Conservation (phyloP, 2,329 filamentous ascomycete species). For the Proliferodiscus dingleyae region DNA sequence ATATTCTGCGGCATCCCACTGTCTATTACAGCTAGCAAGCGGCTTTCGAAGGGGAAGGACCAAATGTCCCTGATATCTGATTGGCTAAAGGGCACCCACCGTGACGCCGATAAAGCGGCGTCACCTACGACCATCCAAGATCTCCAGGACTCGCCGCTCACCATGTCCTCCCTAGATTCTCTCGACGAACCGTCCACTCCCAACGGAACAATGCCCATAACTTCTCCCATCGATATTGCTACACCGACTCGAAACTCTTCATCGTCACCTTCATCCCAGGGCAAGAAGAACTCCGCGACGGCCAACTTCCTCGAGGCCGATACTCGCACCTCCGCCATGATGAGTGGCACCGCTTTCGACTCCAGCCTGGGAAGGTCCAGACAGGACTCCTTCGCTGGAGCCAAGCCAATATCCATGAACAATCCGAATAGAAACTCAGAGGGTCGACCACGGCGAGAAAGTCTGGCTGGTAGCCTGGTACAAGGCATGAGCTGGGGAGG, state of each 20-base stretch:
- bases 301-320: constrained; percentile 25
- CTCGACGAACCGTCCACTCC: constrained; percentile 13
- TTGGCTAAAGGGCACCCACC: not conserved
- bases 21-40: no score
- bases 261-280: constrained; percentile 36
- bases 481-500: constrained; percentile 96
- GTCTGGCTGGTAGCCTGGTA: constrained; percentile 59
- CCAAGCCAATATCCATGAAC: constrained; percentile 62
- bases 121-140: constrained; percentile 6
- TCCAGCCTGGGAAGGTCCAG: constrained; percentile 46
- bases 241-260: constrained; percentile 30
- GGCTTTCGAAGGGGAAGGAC: no score
- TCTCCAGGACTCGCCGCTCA: constrained; percentile 3
- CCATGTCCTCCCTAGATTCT: constrained; percentile 1
- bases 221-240: constrained; percentile 33
- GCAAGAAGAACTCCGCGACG: constrained; percentile 18
- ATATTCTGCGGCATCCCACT: no score
- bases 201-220: constrained; percentile 28
- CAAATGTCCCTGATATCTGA: no score
- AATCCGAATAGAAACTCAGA: constrained; percentile 58
- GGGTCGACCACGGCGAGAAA: constrained; percentile 55
- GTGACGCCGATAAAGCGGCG: constrained; percentile 1
- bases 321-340: constrained; percentile 46
- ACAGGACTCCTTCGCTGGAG: constrained; percentile 61
- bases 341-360: constrained; percentile 51